These are phyloP conservation scores for Dactylellina leptospora DNA, from an alignment of 2,329 filamentous ascomycete genomes.

Conservation along the genomic window DNA sequence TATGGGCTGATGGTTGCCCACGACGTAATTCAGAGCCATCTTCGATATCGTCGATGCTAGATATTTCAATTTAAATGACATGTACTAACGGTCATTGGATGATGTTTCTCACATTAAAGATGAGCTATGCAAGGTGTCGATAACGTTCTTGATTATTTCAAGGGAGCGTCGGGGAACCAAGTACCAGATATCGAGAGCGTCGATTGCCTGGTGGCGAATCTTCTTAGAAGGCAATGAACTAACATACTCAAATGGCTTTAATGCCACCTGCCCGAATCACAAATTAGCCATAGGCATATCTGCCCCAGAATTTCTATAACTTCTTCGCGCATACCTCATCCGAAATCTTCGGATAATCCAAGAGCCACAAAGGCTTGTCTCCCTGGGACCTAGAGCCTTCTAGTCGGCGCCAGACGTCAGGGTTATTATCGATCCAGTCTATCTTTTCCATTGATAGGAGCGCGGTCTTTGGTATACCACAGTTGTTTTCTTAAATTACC, in stretches of 20 bases:
- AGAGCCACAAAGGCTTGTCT: conserved; percentile 2
- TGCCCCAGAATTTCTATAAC: background rate
- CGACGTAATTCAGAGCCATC: conserved; percentile 15
- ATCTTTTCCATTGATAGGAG: background rate
- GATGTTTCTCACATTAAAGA: conserved; percentile 11
- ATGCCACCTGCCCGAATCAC: background rate
- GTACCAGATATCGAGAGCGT: conserved; percentile 26
- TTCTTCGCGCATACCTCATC: conserved; percentile 7
- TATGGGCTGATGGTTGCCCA: conserved; percentile 22
- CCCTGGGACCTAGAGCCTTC: background rate
- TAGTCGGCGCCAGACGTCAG: background rate
- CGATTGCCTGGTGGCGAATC: conserved; percentile 4
- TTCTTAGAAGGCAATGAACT: conserved; percentile 13
- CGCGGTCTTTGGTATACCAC: background rate
- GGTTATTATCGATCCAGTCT: background rate
- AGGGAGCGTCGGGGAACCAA: conserved; percentile 1
- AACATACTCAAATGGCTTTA: conserved; percentile 13
- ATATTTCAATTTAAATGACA: background rate
- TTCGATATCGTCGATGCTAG: conserved; percentile 33
- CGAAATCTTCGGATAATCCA: conserved; percentile 3
- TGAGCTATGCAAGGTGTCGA: conserved; percentile 8
- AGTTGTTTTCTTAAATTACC: too few species aligned
- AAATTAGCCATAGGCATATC: background rate
- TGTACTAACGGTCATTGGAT: background rate
- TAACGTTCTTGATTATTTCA: conserved; percentile 14